Evolutionary conservation across 352 stramenopile genomes (phyloP).

Genomic region (Pythium dissimile): DNA sequence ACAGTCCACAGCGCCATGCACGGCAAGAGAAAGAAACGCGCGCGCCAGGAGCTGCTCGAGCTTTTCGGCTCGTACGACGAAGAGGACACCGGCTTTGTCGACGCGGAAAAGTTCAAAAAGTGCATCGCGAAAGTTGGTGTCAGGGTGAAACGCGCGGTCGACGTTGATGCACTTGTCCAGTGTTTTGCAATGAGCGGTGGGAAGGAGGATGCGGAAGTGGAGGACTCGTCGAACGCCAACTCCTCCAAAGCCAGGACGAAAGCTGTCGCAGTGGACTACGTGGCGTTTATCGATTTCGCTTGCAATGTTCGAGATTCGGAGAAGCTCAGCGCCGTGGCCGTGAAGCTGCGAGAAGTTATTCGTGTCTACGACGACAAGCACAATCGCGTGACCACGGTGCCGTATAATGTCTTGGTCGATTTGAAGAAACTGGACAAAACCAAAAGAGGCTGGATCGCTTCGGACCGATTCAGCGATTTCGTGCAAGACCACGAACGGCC

Average conservation of each 20-base stretch:
- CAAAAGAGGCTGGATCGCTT: constrained; percentile 48
- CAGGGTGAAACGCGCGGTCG: constrained; percentile 30
- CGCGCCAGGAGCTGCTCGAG: constrained; percentile 36
- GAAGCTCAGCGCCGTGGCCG: constrained; percentile 47
- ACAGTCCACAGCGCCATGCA: constrained; percentile 47
- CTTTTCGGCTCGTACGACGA: constrained; percentile 55
- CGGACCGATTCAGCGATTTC: constrained; percentile 19
- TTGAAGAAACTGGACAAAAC: constrained; percentile 57
- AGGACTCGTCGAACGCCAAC: constrained; percentile 13
- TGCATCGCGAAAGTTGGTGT: constrained; percentile 55
- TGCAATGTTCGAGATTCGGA: constrained; percentile 66
- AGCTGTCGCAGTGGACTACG: constrained; percentile 38
- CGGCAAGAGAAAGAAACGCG: constrained; percentile 37
- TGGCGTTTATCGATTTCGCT: constrained; percentile 59
- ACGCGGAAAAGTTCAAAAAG: constrained; percentile 47
- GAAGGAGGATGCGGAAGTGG: background rate
- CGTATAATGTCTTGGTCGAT: constrained; percentile 37
- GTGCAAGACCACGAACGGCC: constrained; percentile 26
- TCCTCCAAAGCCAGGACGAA: constrained; percentile 7
- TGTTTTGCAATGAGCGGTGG: constrained; percentile 28
- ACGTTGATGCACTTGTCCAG: constrained; percentile 32
- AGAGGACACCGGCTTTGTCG: constrained; percentile 30
- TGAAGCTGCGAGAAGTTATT: constrained; percentile 43
- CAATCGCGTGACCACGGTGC: constrained; percentile 30
- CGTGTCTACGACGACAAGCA: constrained; percentile 52